Base-by-base conservation (phyloP, 257 asterid genomes). In the Salvia miltiorrhiza region DNA sequence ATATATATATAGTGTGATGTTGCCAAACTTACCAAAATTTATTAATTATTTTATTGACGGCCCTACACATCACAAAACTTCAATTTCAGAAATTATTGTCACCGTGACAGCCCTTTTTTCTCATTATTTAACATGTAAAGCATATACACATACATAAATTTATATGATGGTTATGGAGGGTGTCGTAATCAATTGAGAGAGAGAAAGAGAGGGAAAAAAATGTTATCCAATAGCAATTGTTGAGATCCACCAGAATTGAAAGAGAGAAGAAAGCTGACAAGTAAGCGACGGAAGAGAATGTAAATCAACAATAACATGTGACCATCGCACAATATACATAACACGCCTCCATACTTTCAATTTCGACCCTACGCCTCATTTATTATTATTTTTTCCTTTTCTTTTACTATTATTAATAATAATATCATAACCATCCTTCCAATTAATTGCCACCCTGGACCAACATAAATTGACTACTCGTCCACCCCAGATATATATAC, bases 231-330 rank as follows among this genome's bases (percentile, higher is more conserved):
- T 37, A 39, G 28, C 47, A 75, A 41, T 67, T 59, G 57, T 41
- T 71, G 54, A 74, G 65, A 74, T 77, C 82, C 84, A 76, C 78
- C 61, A 62, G 71, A 78, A n/a, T n/a, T n/a, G n/a, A n/a, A 67
- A 53, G 35, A 61, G 65, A 44, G 56, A 68, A 37, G 61, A 73
- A 75, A 73, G 44, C 91, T 83, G 88, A 75, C 95, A 77, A 80
- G 86, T 48, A 83, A 88, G 89, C 80, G 92, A 88, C 86, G 39
- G 68, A 55, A 78, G 83, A 83, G 77, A 14, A 71, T 26, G 59
- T 7, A 77, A 66, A 72, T 66, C 70, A 32, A 75, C 80, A 68
- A 17, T 21, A 76, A 55, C 86, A 78, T 76, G 85, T 83, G 85
- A 74, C 63, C 23, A 80, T 70, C 69, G 28, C 73, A 16, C 52